Base-by-base conservation (phyloP, 305 asterid genomes). In the Fraxinus ornus region DNA sequence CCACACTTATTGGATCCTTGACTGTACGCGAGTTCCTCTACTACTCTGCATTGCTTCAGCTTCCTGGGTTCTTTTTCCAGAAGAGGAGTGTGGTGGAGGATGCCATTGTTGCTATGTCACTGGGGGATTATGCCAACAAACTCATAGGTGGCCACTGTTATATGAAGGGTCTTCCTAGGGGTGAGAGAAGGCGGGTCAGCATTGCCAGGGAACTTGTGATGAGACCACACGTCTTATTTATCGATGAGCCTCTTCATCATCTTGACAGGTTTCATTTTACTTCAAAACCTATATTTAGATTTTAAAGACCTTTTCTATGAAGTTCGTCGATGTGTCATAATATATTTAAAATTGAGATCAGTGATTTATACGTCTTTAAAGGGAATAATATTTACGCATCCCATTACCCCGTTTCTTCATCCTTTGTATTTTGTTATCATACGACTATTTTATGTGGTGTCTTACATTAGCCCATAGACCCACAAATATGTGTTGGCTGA, bases 11-110 rank as follows among this genome's bases (percentile, higher is more conserved):
- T 57, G 98, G 94, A 84, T 94, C 99, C 68, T 86, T 97, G 88
- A 92, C 99, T n/a, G 98, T 97, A 85, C 97, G 98, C n/a, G 99
- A 97, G 89, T 93, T 92, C 91, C 97, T 94, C 78, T 90, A 93
- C 89, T 93, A 94, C 90, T 93, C 98, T 57, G 95, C 96, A 83
- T 81, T 93, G 85, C 97, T 94, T 85, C 98, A 94, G 92, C 95
- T 93, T 86, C 97, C 94, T 4, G 97, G 98, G 80, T 93, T 92
- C 89, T 87, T 91, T 84, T 85, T 39, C 73, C 90, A 87, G 86
- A 94, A 89, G 86, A 91, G 86, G 86, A 91, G 96, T 78, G 93
- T 92, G 4, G 94, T 97, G 74, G 99, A 97, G 87, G 98, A 97
- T 89, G 98, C 98, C 15, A 97, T 97, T 47, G 79, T 78, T 76